phyloP scores from a whole-genome alignment of 371 early-diverging fungal species.

The Chytridiales sp. region DNA sequence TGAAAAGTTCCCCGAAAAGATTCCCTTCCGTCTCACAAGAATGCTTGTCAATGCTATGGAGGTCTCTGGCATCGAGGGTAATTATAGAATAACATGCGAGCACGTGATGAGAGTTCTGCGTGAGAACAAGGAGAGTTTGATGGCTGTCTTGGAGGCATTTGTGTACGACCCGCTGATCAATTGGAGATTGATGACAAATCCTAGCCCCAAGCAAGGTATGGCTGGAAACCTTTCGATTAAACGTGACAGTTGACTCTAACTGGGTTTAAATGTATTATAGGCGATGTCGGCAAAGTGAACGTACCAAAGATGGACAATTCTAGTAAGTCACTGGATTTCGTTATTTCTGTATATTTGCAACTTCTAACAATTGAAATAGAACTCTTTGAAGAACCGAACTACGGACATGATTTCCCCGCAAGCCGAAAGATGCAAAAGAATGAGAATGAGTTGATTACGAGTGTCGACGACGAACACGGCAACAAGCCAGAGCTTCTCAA shows the following conservation, averaged over 20 bases:
- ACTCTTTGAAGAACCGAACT: slow-evolving; percentile 25
- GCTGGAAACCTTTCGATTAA: neutral
- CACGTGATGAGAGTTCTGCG: slow-evolving; percentile 95
- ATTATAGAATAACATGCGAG: slow-evolving; percentile 92
- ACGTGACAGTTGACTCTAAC: no score
- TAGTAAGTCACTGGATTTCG: no score
- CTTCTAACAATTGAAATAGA: no score
- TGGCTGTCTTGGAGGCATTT: slow-evolving; percentile 98
- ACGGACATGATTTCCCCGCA: slow-evolving; percentile 32
- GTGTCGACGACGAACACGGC: slow-evolving; percentile 46
- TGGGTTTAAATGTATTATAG: no score
- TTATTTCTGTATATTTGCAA: no score
- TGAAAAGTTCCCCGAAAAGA: slow-evolving; percentile 95
- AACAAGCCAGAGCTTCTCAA: slow-evolving; percentile 60
- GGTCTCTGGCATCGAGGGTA: slow-evolving; percentile 91
- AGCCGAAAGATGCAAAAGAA: slow-evolving; percentile 43
- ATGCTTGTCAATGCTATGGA: slow-evolving; percentile 99
- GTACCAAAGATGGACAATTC: no score
- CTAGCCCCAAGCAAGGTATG: slow-evolving; percentile 45
- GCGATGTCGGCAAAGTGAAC: no score
- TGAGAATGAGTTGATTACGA: slow-evolving; percentile 43
- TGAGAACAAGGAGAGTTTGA: slow-evolving; percentile 93
- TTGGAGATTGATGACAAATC: slow-evolving; percentile 68
- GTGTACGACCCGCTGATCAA: slow-evolving; percentile 97
- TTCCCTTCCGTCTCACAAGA: slow-evolving; percentile 98